Percentiles rank a stretch among this genome's conserved stretches.
Evolutionary conservation across 495 filamentous ascomycete genomes (phyloP).

Genomic region (Talaromyces nanjingensis): DNA sequence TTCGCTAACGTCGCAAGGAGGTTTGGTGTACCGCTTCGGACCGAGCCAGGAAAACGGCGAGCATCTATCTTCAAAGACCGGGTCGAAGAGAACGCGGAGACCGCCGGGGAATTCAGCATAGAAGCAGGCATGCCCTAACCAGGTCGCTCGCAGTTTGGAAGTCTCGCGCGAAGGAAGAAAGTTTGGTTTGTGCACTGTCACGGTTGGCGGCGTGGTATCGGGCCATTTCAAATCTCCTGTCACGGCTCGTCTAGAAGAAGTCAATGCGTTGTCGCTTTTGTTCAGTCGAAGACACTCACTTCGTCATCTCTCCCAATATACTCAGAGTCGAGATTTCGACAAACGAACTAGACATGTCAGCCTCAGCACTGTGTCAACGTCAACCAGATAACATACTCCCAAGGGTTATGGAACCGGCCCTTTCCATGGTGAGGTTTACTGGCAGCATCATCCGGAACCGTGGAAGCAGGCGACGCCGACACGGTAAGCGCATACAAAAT

Average conservation of each 20-base stretch:
- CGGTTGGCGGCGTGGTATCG: constrained; percentile 57
- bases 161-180: constrained; percentile 61
- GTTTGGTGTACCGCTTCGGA: constrained; percentile 74
- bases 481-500: constrained; percentile 49
- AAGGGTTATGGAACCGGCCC: constrained; percentile 56
- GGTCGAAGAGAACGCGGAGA: constrained; percentile 87
- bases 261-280: neutral
- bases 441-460: constrained; percentile 47
- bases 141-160: constrained; percentile 72
- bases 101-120: constrained; percentile 87
- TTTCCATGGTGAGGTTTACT: constrained; percentile 51
- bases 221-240: constrained; percentile 53
- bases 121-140: constrained; percentile 95
- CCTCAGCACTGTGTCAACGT: neutral
- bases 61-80: constrained; percentile 87
- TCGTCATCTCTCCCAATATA: neutral
- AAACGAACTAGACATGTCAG: constrained; percentile 27
- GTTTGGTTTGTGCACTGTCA: constrained; percentile 59
- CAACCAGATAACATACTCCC: constrained; percentile 31
- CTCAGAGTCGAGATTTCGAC: neutral
- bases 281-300: neutral
- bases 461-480: constrained; percentile 36
- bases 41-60: constrained; percentile 64
- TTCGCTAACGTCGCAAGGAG: constrained; percentile 70
- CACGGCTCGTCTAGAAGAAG: constrained; percentile 35